Evolutionary conservation across 2,329 filamentous ascomycete genomes (phyloP).

Genomic region (Diaporthe aspalathi): DNA sequence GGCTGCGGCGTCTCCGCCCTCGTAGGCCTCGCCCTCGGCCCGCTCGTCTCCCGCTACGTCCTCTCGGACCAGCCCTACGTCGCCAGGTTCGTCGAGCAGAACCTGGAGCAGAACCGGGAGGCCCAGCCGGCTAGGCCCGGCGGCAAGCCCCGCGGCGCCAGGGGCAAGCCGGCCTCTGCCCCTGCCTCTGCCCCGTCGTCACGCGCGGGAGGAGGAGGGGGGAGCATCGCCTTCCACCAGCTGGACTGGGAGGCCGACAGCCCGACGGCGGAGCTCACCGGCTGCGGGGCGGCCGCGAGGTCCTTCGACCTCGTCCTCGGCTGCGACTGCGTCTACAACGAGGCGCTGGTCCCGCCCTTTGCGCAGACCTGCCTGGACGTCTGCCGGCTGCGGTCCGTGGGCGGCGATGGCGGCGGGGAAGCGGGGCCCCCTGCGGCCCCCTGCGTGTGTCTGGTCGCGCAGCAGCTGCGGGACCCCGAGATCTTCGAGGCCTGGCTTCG

Average conservation of each 20-base stretch:
- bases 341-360: constrained; percentile 82
- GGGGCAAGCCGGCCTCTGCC: constrained; percentile 6
- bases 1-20: constrained; percentile 90
- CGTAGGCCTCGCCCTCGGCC: constrained; percentile 75
- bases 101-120: constrained; percentile 72
- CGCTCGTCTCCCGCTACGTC: constrained; percentile 72
- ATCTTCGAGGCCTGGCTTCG: constrained; percentile 87
- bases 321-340: constrained; percentile 97
- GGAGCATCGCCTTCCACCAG: constrained; percentile 67
- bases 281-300: constrained; percentile 38
- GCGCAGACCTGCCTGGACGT: constrained; percentile 84
- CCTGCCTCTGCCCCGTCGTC: background rate
- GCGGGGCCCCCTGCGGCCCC: constrained; percentile 49
- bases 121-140: background rate
- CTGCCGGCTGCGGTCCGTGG: constrained; percentile 66
- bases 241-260: constrained; percentile 87
- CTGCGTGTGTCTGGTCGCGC: constrained; percentile 83
- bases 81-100: constrained; percentile 78
- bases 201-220: constrained; percentile 29
- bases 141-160: constrained; percentile 11
- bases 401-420: constrained; percentile 38
- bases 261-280: constrained; percentile 58
- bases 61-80: constrained; percentile 93
- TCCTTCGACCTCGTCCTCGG: constrained; percentile 80
- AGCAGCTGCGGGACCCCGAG: constrained; percentile 86